Conservation (phyloP, 257 asterid species). For the Lavandula angustifolia region DNA sequence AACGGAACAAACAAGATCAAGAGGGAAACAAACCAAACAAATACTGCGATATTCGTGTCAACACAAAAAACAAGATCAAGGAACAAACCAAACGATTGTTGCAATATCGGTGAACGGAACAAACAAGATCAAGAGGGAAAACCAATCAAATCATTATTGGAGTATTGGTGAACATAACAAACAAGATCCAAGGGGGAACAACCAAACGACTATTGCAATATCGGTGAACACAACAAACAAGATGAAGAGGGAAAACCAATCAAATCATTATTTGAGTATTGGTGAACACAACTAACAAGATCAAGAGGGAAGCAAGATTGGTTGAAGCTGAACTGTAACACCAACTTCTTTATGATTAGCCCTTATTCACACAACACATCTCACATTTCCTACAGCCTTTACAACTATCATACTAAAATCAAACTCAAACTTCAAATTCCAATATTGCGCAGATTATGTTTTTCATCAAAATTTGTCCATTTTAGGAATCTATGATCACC, state of each 20-base stretch:
- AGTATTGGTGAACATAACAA: no score
- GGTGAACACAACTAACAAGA: neutral
- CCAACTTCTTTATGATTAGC: neutral
- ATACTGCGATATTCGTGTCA: no score
- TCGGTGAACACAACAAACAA: neutral
- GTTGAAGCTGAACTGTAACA: neutral
- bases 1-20: neutral
- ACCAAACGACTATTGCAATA: neutral
- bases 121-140: no score
- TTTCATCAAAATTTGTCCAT: neutral
- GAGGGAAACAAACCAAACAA: neutral
- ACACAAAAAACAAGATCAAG: no score
- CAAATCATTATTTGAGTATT: slow-evolving; percentile 17
- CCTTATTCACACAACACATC: neutral
- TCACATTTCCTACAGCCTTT: neutral
- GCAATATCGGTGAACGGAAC: no score
- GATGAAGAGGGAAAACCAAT: neutral
- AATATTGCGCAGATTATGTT: neutral
- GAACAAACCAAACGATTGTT: no score
- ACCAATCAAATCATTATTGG: no score
- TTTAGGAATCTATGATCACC: neutral
- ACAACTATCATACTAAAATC: neutral
- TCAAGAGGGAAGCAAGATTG: neutral
- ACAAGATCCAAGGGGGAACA: no score
- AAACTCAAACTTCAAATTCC: neutral